These are phyloP conservation scores for Cucurbita ficifolia DNA, from an alignment of 306 rosid genomes.

Conservation along the genomic window DNA sequence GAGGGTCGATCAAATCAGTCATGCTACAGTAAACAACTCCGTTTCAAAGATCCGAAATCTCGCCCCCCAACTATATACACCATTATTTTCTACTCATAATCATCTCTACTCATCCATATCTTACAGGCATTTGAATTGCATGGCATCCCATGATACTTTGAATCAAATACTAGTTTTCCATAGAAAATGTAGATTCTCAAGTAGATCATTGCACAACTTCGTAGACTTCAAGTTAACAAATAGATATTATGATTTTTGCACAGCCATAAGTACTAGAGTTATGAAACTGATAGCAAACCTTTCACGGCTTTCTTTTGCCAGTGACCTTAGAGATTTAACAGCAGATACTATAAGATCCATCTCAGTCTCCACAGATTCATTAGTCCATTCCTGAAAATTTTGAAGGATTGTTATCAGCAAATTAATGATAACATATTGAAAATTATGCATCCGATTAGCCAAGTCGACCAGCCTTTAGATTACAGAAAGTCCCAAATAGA, in stretches of 20 bases:
- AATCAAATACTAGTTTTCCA: neutral
- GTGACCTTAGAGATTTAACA: conserved; percentile 68
- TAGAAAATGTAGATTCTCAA: neutral
- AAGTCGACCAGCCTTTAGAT: neutral
- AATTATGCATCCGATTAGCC: neutral
- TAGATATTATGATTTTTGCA: neutral
- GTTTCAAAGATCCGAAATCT: neutral
- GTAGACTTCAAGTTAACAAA: neutral
- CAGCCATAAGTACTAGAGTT: neutral
- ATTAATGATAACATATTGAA: neutral
- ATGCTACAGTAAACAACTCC: neutral
- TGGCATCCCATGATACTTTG: neutral
- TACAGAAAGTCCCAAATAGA: neutral
- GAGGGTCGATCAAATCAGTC: neutral
- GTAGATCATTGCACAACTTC: neutral
- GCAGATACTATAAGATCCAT: conserved; percentile 62
- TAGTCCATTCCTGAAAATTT: conserved; percentile 53
- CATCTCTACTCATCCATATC: neutral
- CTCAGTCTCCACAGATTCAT: conserved; percentile 49
- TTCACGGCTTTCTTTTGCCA: conserved; percentile 85
- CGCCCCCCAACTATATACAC: neutral
- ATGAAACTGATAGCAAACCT: conserved; percentile 31
- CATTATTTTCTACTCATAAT: neutral
- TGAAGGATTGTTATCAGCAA: neutral
- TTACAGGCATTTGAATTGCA: neutral